Conservation (phyloP, 129 eudicot species). For the Heracleum sosnowskyi region DNA sequence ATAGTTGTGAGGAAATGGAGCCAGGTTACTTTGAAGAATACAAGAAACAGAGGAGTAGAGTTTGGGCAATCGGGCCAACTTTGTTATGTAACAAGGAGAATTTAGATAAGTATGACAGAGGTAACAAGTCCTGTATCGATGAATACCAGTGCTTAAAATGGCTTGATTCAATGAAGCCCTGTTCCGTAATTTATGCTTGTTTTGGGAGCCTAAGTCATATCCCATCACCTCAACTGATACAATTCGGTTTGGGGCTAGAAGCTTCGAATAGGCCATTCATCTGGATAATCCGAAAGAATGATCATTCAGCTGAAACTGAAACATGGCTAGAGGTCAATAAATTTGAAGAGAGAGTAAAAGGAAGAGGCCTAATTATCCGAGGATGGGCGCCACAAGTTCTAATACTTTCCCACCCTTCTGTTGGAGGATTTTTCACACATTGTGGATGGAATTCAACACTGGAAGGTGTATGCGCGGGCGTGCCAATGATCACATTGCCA, state of each 20-base stretch:
- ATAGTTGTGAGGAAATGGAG: slow-evolving; percentile 49
- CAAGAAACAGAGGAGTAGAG: slow-evolving; percentile 17
- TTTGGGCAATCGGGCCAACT: slow-evolving; percentile 62
- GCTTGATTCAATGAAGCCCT: slow-evolving; percentile 39
- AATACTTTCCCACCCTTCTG: slow-evolving; percentile 38
- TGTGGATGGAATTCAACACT: slow-evolving; percentile 77
- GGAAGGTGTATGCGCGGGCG: slow-evolving; percentile 46
- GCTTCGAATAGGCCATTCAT: slow-evolving; percentile 31
- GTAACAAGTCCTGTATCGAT: slow-evolving; percentile 31
- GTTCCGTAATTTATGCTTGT: slow-evolving; percentile 45
- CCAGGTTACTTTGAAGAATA: slow-evolving; percentile 26
- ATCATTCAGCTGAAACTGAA: slow-evolving; percentile 18
- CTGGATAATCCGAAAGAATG: slow-evolving; percentile 32
- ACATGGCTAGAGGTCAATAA: slow-evolving; percentile 35
- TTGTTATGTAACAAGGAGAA: slow-evolving; percentile 34
- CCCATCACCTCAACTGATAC: slow-evolving; percentile 29
- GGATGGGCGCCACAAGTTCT: slow-evolving; percentile 75
- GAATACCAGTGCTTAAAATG: slow-evolving; percentile 42
- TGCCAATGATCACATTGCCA: slow-evolving; percentile 80
- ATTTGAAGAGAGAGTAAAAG: slow-evolving; percentile 49
- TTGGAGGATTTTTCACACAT: slow-evolving; percentile 66
- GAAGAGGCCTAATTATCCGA: slow-evolving; percentile 44
- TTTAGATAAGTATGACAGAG: slow-evolving; percentile 38
- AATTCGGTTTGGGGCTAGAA: slow-evolving; percentile 42
- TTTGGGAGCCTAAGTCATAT: slow-evolving; percentile 47